Percentiles rank a stretch among this genome's conserved stretches.
phyloP scores from a whole-genome alignment of 2,329 filamentous ascomycete species.

The Coccinonectria pachysandricola region DNA sequence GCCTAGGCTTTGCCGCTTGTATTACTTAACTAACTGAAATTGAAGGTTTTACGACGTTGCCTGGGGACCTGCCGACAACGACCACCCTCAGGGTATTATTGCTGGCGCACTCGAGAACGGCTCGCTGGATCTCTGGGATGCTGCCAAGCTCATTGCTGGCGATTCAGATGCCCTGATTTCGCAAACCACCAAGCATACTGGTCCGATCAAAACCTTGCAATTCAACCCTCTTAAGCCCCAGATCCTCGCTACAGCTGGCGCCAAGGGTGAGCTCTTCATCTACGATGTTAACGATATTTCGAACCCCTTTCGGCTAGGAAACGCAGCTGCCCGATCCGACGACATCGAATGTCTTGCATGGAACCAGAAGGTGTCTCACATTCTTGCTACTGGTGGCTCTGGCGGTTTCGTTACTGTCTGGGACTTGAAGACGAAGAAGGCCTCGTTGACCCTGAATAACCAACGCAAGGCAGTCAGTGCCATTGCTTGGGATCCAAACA shows the following conservation, averaged over 20 bases:
- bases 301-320: conserved; percentile 82
- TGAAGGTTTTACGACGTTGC: conserved; percentile 91
- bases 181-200: conserved; percentile 79
- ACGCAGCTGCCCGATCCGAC: conserved; percentile 77
- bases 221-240: conserved; percentile 93
- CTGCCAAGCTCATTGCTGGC: conserved; percentile 52
- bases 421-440: conserved; percentile 97
- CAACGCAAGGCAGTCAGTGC: conserved; percentile 90
- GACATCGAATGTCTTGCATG: conserved; percentile 95
- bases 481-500: conserved; percentile 94
- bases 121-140: conserved; percentile 87
- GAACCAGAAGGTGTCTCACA: conserved; percentile 97
- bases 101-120: conserved; percentile 93
- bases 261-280: conserved; percentile 92
- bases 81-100: conserved; percentile 77
- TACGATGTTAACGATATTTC: conserved; percentile 87
- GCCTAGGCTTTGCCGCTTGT: no score
- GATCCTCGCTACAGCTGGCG: conserved; percentile 82
- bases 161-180: conserved; percentile 69
- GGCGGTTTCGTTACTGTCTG: conserved; percentile 96
- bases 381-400: conserved; percentile 84
- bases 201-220: conserved; percentile 86
- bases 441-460: conserved; percentile 90
- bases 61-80: conserved; percentile 75
- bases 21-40: conserved; percentile 11